Evolutionary conservation across 176 grass and related monocot species (phyloP).

Genomic region (Triticum turgidum): DNA sequence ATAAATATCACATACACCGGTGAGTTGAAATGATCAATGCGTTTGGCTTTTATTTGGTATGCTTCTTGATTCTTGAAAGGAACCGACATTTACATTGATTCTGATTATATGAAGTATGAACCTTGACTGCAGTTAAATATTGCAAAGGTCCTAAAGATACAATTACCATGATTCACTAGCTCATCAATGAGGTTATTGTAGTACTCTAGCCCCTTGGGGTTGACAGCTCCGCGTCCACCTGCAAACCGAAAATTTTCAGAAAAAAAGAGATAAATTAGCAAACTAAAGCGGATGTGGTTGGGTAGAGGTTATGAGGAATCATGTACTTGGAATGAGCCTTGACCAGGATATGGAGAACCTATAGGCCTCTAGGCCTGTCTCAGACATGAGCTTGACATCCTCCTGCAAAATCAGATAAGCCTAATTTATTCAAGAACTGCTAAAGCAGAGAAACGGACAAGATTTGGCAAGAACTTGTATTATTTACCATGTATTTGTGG

Average conservation of each 20-base stretch:
- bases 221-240: constrained; percentile 61
- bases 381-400: constrained; percentile 11
- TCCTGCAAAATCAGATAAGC: constrained; percentile 13
- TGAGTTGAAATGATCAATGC: neutral
- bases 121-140: neutral
- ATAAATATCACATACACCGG: neutral
- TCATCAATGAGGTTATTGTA: constrained; percentile 64
- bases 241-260: neutral
- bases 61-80: neutral
- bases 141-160: neutral
- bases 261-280: neutral
- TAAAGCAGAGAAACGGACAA: neutral
- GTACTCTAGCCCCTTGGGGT: constrained; percentile 56
- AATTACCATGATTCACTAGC: constrained; percentile 39
- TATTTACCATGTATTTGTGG: constrained; percentile 58
- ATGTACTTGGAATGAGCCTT: constrained; percentile 42
- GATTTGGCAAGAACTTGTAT: neutral
- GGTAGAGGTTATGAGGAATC: neutral
- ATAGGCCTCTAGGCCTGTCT: constrained; percentile 54
- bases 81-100: neutral
- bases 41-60: neutral
- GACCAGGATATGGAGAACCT: constrained; percentile 82
- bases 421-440: neutral
- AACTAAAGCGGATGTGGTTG: neutral
- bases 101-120: neutral